Evolutionary conservation across 1,284 basidiomycete species (phyloP).

Genomic region (Laetiporus sulphureus): DNA sequence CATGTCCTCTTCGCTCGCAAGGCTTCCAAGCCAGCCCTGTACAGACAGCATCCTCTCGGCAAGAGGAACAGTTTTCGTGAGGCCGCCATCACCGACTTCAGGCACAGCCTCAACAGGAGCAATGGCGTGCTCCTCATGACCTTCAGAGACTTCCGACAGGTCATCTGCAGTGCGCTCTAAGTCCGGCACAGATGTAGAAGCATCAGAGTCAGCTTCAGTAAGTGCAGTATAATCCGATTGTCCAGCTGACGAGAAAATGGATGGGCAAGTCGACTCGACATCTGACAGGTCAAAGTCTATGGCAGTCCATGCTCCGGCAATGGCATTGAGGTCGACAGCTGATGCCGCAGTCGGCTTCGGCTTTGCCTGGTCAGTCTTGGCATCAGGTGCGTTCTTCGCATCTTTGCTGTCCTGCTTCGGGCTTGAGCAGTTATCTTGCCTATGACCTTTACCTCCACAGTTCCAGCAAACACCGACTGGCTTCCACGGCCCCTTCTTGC

Average conservation of each 20-base stretch:
- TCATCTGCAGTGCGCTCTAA: not conserved
- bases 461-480: slow-evolving; percentile 9
- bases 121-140: too few species aligned
- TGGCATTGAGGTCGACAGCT: not conserved
- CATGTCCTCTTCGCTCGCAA: not conserved
- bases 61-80: too few species aligned
- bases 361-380: slow-evolving; percentile 1
- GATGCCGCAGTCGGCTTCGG: slow-evolving; percentile 1
- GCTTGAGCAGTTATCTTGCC: slow-evolving; percentile 7
- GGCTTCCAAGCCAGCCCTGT: not conserved
- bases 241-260: not conserved
- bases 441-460: slow-evolving; percentile 7
- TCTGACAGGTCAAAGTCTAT: not conserved
- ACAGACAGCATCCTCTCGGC: too few species aligned
- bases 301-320: slow-evolving; percentile 1
- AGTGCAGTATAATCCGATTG: slow-evolving; percentile 2
- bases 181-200: not conserved
- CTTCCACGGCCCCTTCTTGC: not conserved
- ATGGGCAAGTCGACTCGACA: not conserved
- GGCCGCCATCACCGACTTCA: too few species aligned
- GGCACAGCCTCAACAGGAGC: too few species aligned
- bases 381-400: not conserved
- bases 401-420: slow-evolving; percentile 2
- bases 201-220: too few species aligned
- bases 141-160: not conserved